Conservation (phyloP, 768 basidiomycete species). For the Mrakia hoshinonis region DNA sequence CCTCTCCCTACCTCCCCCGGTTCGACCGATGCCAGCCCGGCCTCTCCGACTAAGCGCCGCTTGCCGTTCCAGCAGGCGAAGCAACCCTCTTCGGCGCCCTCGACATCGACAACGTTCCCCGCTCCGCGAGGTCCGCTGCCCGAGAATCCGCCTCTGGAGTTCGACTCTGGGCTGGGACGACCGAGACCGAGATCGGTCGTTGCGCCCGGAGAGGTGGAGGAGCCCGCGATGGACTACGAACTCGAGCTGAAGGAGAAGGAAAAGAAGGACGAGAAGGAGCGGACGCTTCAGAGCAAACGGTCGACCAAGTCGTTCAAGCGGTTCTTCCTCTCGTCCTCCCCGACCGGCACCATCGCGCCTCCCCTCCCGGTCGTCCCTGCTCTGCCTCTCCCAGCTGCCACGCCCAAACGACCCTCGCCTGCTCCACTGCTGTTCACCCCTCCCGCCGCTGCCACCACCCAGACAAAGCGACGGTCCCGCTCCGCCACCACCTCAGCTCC, state of each 20-base stretch:
- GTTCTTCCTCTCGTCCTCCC: background rate
- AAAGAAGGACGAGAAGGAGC: no score
- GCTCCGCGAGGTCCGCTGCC: background rate
- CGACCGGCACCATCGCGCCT: background rate
- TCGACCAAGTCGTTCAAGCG: background rate
- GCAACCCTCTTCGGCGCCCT: background rate
- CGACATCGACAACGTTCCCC: background rate
- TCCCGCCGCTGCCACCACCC: background rate
- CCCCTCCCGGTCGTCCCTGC: background rate
- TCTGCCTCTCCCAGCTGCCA: background rate
- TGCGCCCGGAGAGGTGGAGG: no score
- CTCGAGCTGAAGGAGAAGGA: no score
- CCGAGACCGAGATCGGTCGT: background rate
- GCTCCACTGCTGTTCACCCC: background rate
- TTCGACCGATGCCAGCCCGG: background rate
- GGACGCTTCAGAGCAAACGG: background rate
- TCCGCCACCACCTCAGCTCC: background rate
- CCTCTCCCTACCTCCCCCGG: background rate
- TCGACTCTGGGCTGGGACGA: background rate
- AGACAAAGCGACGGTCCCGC: no score
- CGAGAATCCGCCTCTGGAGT: background rate
- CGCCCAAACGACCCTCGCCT: background rate
- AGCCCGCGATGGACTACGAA: background rate
- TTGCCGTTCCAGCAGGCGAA: background rate
- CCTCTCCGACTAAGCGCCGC: background rate